A percentile compares a stretch with the other conserved stretches of the same genome.
Evolutionary conservation across 164 flowering plant species (phyloP).

Genomic region (Stephania cephalantha): DNA sequence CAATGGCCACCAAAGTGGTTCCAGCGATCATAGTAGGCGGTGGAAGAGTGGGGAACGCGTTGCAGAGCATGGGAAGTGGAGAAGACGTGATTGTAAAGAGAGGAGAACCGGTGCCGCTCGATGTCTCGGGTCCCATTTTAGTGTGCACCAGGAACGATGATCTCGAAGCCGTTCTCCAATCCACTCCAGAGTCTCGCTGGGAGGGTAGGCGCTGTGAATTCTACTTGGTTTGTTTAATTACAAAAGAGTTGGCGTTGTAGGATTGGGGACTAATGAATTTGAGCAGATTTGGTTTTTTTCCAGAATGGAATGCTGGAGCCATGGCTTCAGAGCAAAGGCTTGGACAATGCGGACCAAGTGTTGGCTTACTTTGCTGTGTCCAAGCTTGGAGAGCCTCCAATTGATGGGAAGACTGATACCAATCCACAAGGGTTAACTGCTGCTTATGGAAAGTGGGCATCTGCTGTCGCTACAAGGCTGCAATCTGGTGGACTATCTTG

Average conservation of each 20-base stretch:
- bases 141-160: conserved; percentile 97
- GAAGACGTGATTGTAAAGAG: conserved; percentile 62
- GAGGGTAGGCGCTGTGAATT: conserved; percentile 39
- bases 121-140: conserved; percentile 78
- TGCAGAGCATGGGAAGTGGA: conserved; percentile 74
- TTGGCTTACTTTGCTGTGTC: conserved; percentile 93
- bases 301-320: conserved; percentile 99
- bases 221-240: background rate
- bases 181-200: conserved; percentile 85
- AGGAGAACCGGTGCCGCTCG: conserved; percentile 70
- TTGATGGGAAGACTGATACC: conserved; percentile 91
- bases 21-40: conserved; percentile 90
- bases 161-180: conserved; percentile 83
- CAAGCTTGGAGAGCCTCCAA: conserved; percentile 90
- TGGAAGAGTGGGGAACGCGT: conserved; percentile 76
- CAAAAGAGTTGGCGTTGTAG: background rate
- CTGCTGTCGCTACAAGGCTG: conserved; percentile 72
- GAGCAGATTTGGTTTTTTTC: conserved; percentile 98
- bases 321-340: conserved; percentile 84
- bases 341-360: conserved; percentile 77
- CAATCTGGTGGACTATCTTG: conserved; percentile 86
- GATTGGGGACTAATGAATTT: conserved; percentile 26
- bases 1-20: conserved; percentile 33
- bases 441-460: conserved; percentile 97
- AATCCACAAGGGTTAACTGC: conserved; percentile 96